Base-by-base conservation (phyloP, 208 protist species). In the Wallacemonas sp. region DNA sequence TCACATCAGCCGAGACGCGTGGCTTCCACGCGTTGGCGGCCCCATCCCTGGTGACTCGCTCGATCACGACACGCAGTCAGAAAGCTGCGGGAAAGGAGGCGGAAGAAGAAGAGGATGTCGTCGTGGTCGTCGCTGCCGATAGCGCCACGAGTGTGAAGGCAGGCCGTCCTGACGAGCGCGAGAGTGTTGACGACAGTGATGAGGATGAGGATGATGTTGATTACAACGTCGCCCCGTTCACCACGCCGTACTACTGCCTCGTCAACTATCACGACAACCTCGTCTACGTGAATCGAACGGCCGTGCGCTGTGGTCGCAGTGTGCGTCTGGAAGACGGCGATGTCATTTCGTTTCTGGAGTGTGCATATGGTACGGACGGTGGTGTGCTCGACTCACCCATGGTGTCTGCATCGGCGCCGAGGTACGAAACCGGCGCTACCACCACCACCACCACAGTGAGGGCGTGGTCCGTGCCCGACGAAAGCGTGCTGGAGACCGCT, bases 291-390 rank as follows among this genome's bases (percentile, higher is more conserved):
- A 85, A 86, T 26, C 33, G 39, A 14, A 48, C 68, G 8, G 30
- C 54, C 6, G 62, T 95, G 17, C 68, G 54, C 8, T 55, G 65
- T 21, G 74, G 75, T 26, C 62, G 61, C 23, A 90, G 85, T 68
- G 48, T 48, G 24, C 61, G 21, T 19, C 68, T 95, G 6, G 6
- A 48, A 17, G 82, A 91, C 44, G 74, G 81, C n/a, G 90, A 95
- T 38, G 70, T 93, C 23, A 32, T 95, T 0, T 82, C 85, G 4
- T 87, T 95, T 65, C 78, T 95, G 12, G 87, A 93, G 62, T 78
- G 76, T 56, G 81, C 90, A 12, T 92, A 88, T 72, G 87, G 87
- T 64, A 66, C 57, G 6, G 72, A 85, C 32, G 83, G 77, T 60
- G 89, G 89, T 12, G 65, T 89, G 8, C 47, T 95, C 30, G 65